Evolutionary conservation across 2,329 filamentous ascomycete genomes (phyloP), one percentile per base, ranked within the genome.

Genomic region (Whalleya microplaca): DNA sequence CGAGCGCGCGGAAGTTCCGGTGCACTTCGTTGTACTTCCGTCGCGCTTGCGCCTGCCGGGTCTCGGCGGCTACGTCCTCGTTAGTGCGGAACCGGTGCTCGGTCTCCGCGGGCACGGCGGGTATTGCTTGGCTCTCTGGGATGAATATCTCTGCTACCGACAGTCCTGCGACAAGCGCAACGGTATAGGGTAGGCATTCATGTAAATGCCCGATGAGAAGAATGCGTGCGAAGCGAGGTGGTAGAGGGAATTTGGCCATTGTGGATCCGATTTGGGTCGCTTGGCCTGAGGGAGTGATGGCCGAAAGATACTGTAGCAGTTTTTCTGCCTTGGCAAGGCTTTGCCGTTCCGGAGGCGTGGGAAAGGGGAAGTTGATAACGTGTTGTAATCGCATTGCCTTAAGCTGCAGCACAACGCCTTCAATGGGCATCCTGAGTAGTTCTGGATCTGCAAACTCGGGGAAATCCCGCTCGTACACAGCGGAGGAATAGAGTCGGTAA

Each of bases 361-460:
- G 95, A 71, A 98, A 99, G 0, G 96, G 95, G 71, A 99, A 99
- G 73, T 95, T 96, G 71, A 91, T 84, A 7, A 99, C 89, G 55
- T 93, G 88, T 58, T 94, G 90, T 29, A 97, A 84, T 52, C 92
- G 91, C 91, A 99, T 96, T 48, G 89, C 87, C 78, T 98, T 99
- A 66, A 99, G 85, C 72, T 97, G 93, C 40, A 99, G 79, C 1
- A 98, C 93, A 2, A 98, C 85, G 18, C 89, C 91, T 73, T 99
- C 95, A 23, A 98, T 91, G 0, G 95, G 94, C 75, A 95, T 96
- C 21, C 93, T 85, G 46, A 96, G 76, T 41, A 99, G 88, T 73
- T 99, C 95, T 0, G 95, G 94, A 21, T 93, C 87, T 0, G 91
- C 87, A 67, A 96, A 96, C 62, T 94, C 85, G 21, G 86, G 80